Conservation (phyloP, 495 filamentous ascomycete genomes). For the Tuber brumale region DNA sequence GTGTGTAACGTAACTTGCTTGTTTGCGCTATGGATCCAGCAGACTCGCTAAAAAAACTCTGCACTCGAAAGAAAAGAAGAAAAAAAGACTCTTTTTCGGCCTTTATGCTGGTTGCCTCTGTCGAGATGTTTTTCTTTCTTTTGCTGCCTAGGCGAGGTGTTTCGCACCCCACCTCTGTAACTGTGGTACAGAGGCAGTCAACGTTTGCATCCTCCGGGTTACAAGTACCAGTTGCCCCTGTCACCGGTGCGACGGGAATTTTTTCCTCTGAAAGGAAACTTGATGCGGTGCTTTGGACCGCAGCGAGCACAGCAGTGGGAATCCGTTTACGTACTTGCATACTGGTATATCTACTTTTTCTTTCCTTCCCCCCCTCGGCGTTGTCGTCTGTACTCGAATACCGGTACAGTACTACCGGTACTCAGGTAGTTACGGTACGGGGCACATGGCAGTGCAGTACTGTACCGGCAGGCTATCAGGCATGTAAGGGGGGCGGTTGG, state of each 20-base stretch:
- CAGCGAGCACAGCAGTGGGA: not conserved
- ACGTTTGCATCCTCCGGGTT: too few species aligned
- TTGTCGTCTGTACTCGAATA: not conserved
- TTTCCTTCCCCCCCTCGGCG: not conserved
- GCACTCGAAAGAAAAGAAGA: too few species aligned
- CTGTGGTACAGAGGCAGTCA: too few species aligned
- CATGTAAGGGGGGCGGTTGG: not conserved
- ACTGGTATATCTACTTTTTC: not conserved
- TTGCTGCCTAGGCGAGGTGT: not conserved
- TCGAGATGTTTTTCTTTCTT: too few species aligned
- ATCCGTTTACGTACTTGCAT: not conserved
- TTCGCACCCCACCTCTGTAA: too few species aligned
- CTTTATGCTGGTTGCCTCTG: too few species aligned
- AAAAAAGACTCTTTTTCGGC: too few species aligned
- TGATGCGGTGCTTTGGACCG: not conserved
- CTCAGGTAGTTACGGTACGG: not conserved
- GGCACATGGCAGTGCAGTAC: not conserved
- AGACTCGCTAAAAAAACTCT: too few species aligned
- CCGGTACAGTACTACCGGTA: too few species aligned
- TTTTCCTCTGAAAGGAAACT: not conserved
- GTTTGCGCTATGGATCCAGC: too few species aligned
- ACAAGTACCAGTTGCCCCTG: not conserved
- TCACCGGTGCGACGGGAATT: not conserved
- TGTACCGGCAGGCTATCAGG: not conserved
- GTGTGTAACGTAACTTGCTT: too few species aligned